Evolutionary conservation across 768 basidiomycete species (phyloP).

Genomic region (Collybiopsis confluens): DNA sequence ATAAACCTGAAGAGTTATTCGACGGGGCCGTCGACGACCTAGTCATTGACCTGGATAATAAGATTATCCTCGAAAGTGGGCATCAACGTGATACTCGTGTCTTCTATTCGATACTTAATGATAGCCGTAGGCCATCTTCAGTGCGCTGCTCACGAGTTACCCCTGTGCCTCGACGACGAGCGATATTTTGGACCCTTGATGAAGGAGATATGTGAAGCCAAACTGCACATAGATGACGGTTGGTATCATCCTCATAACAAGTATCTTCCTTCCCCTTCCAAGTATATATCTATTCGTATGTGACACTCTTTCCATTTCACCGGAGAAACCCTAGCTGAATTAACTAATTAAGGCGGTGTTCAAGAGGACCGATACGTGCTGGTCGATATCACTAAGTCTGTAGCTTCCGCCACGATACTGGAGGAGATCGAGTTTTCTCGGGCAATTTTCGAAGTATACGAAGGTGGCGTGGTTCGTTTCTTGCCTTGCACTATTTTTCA

Average conservation of each 20-base stretch:
- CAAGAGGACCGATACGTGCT: conserved; percentile 79
- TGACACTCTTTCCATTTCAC: not conserved
- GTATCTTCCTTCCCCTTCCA: conserved; percentile 73
- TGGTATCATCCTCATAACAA: conserved; percentile 86
- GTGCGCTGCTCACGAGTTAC: conserved; percentile 86
- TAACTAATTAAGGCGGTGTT: conserved; percentile 39
- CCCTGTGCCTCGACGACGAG: conserved; percentile 59
- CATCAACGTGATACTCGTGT: not conserved
- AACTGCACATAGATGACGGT: conserved; percentile 65
- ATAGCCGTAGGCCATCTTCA: conserved; percentile 64
- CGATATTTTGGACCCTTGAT: conserved; percentile 68
- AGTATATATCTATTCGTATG: conserved; percentile 64
- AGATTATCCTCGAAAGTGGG: conserved; percentile 65
- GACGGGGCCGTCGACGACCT: conserved; percentile 58
- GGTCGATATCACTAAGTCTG: conserved; percentile 52
- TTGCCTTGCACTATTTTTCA: not conserved
- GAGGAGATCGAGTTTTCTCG: conserved; percentile 84
- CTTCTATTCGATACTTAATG: not conserved
- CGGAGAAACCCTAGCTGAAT: not conserved
- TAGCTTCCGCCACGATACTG: conserved; percentile 42
- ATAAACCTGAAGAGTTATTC: conserved; percentile 68
- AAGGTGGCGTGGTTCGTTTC: conserved; percentile 72
- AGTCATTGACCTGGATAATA: conserved; percentile 67
- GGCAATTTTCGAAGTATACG: conserved; percentile 85
- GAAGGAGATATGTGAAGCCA: conserved; percentile 53